These are phyloP conservation scores for Chalciporus pseudorubinellus DNA, from an alignment of 768 basidiomycete species.

Conservation along the genomic window DNA sequence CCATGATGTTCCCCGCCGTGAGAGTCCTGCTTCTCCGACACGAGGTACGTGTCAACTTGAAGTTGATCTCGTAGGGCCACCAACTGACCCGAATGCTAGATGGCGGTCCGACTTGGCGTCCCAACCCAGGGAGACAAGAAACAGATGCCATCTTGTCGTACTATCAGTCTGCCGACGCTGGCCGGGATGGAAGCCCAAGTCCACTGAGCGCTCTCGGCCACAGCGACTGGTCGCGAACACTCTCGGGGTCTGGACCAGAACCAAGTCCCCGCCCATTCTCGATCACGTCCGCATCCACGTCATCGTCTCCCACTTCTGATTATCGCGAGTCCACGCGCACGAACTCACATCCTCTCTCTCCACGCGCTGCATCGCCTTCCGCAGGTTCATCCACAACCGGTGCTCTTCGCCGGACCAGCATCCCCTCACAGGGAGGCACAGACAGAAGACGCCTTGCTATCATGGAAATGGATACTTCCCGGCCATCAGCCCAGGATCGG, in stretches of 20 bases:
- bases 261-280: constrained; percentile 7
- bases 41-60: neutral
- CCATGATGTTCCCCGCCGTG: neutral
- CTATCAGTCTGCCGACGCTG: constrained; percentile 54
- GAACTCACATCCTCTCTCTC: constrained; percentile 14
- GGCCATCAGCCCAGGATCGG: constrained; percentile 25
- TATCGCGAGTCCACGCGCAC: constrained; percentile 40
- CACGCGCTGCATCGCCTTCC: constrained; percentile 26
- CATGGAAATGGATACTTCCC: constrained; percentile 51
- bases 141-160: constrained; percentile 49
- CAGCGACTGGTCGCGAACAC: constrained; percentile 14
- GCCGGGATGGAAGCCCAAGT: constrained; percentile 24
- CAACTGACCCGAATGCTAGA: neutral
- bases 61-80: neutral
- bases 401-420: constrained; percentile 45
- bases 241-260: constrained; percentile 10
- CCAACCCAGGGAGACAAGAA: constrained; percentile 26
- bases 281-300: constrained; percentile 12
- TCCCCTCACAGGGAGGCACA: constrained; percentile 55
- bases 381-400: constrained; percentile 28
- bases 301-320: constrained; percentile 47
- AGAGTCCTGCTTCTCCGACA: neutral
- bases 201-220: constrained; percentile 24
- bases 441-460: constrained; percentile 69
- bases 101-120: constrained; percentile 1